A percentile compares a stretch with the other conserved stretches of the same genome.
Conservation (phyloP, 176 grass and related monocot genomes). For the Paspalum notatum region DNA sequence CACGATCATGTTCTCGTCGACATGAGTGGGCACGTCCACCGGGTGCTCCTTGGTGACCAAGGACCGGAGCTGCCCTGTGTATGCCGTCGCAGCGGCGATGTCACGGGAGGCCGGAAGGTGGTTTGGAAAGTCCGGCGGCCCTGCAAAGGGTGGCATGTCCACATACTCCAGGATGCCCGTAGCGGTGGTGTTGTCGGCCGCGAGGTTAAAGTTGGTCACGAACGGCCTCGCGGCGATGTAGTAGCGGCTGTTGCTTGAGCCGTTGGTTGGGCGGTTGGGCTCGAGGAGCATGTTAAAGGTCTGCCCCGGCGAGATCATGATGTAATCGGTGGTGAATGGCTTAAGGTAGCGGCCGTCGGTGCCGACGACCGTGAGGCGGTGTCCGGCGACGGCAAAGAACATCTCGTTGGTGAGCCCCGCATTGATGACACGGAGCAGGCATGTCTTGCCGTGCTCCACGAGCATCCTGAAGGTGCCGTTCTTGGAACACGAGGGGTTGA, state of each 20-base stretch:
- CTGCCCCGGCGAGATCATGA: slow-evolving; percentile 37
- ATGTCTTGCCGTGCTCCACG: slow-evolving; percentile 58
- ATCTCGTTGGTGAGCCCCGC: slow-evolving; percentile 49
- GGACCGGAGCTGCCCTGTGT: slow-evolving; percentile 32
- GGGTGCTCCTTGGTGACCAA: neutral
- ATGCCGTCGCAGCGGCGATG: neutral
- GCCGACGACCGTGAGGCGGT: slow-evolving; percentile 59
- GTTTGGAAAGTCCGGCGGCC: neutral
- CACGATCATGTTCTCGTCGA: slow-evolving; percentile 53
- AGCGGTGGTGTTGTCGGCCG: slow-evolving; percentile 24
- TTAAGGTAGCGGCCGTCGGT: slow-evolving; percentile 58
- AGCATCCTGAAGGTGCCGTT: slow-evolving; percentile 23
- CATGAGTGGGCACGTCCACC: slow-evolving; percentile 12
- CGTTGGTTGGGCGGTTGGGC: neutral
- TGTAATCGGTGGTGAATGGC: slow-evolving; percentile 32
- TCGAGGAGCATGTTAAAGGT: slow-evolving; percentile 45
- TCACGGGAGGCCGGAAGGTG: slow-evolving; percentile 30
- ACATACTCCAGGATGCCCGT: slow-evolving; percentile 45
- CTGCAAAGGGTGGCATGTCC: neutral
- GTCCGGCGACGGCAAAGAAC: slow-evolving; percentile 62
- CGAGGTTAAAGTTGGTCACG: neutral
- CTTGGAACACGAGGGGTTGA: slow-evolving; percentile 9
- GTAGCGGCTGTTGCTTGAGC: slow-evolving; percentile 26
- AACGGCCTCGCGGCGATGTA: slow-evolving; percentile 49
- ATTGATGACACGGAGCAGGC: slow-evolving; percentile 65